Evolutionary conservation across 257 asterid species (phyloP).

Genomic region (Dorcoceras hygrometricum): DNA sequence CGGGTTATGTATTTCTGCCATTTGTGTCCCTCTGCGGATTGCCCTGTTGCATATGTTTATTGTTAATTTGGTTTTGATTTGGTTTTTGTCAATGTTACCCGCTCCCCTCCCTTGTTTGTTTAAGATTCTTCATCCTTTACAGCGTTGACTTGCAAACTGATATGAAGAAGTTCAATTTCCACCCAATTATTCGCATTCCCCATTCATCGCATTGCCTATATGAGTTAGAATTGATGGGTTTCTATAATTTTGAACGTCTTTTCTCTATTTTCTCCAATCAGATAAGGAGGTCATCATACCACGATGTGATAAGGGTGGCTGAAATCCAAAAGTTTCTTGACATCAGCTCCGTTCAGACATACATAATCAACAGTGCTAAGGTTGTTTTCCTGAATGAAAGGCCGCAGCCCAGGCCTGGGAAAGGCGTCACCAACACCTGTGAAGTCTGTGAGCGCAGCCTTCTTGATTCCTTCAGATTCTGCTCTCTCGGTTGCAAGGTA

Average conservation of each 20-base stretch:
- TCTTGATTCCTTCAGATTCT: constrained; percentile 59
- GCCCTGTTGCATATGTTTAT: neutral
- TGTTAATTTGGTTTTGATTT: neutral
- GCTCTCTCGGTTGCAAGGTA: constrained; percentile 80
- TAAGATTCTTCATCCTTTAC: constrained; percentile 21
- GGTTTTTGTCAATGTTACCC: too few species aligned
- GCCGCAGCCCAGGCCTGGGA: constrained; percentile 78
- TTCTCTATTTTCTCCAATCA: constrained; percentile 19
- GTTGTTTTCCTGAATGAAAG: constrained; percentile 63
- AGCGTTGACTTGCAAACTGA: constrained; percentile 39
- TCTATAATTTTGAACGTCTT: neutral
- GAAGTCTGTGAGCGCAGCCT: constrained; percentile 63
- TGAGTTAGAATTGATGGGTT: neutral
- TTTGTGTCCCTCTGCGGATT: neutral
- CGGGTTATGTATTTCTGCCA: constrained; percentile 23
- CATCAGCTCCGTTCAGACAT: constrained; percentile 56
- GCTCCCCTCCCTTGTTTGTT: neutral
- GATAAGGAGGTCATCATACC: constrained; percentile 74
- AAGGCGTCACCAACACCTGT: constrained; percentile 59
- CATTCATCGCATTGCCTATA: neutral
- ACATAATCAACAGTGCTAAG: constrained; percentile 66
- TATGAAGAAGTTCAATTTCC: neutral
- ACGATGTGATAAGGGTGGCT: constrained; percentile 60
- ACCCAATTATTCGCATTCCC: neutral
- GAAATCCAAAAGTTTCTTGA: constrained; percentile 61